Evolutionary conservation across 2,329 filamentous ascomycete genomes (phyloP), one percentile per base, ranked within the genome.

Genomic region (Colletotrichum tropicicola): DNA sequence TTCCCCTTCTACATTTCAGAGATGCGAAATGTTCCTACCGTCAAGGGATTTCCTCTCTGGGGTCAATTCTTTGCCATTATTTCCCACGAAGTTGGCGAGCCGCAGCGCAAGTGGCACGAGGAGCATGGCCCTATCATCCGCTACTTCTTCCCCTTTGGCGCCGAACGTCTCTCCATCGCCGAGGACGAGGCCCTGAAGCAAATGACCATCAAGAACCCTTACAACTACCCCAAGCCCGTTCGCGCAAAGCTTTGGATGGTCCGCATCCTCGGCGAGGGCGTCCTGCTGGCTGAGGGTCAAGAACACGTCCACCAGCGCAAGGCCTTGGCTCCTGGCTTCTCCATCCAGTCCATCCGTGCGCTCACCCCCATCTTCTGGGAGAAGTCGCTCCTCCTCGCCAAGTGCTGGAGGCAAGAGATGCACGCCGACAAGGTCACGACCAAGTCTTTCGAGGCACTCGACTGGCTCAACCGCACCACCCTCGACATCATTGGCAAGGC

Each of bases 101-200:
- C 78, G 15, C 79, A 81, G 60, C 76, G 80, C 44, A 62, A 72
- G 62, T 82, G 80, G 80, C 80, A 82, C 68, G 64, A 75, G 37
- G 52, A 76, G 23, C 73, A 80, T 48, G 80, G 79, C 15, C 74
- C 77, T 28, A 79, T 82, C 47, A 76, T 82, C 55, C 75, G 80
- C 57, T 82, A 82, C 66, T 82, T 79, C 73, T 82, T 82, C 61
- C 80, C 80, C 23, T 78, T 82, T 37, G 80, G 80, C 51, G 73
- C 76, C 23, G 80, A 82, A 69, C 74, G 80, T 39, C 73, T 82
- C 8, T 78, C 80, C 4, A 70, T 82, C 45, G 79, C 79, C 62
- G 78, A 81, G 48, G 79, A 82, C 57, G 77, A 79, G 52, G 77
- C 77, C 15, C 74, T 82, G 47, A 78, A 78, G 68, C 78, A 82